Percentiles rank a stretch among this genome's conserved stretches.
phyloP scores from a whole-genome alignment of 2,329 filamentous ascomycete genomes.

The Botrytis tulipae region DNA sequence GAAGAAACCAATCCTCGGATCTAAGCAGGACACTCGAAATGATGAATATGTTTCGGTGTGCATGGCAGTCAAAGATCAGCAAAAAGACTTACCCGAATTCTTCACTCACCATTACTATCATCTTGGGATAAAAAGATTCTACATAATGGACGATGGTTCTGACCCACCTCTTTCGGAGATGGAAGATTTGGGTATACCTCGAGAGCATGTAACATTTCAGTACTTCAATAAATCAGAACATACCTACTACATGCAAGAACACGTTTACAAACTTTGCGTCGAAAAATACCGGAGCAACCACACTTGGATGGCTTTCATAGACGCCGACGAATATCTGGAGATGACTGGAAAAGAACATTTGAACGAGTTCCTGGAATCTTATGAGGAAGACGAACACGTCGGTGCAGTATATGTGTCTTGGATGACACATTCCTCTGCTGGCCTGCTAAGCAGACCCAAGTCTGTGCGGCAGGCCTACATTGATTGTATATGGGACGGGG shows the following conservation, averaged over 20 bases:
- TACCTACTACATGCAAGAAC: conserved; percentile 23
- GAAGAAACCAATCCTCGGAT: conserved; percentile 16
- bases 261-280: conserved; percentile 30
- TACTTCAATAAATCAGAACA: conserved; percentile 25
- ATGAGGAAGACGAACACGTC: conserved; percentile 30
- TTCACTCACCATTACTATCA: conserved; percentile 36
- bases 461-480: conserved; percentile 36
- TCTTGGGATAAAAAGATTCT: conserved; percentile 32
- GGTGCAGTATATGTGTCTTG: conserved; percentile 39
- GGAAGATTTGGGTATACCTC: conserved; percentile 28
- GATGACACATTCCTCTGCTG: conserved; percentile 39
- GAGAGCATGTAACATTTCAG: conserved; percentile 28
- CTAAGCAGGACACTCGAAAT: conserved; percentile 13
- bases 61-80: conserved; percentile 32
- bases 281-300: conserved; percentile 32
- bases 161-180: conserved; percentile 28
- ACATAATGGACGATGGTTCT: conserved; percentile 37
- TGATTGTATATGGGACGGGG: conserved; percentile 35
- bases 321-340: conserved; percentile 39
- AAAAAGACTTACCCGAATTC: conserved; percentile 32
- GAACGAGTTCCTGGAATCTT: conserved; percentile 33
- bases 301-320: conserved; percentile 40
- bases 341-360: conserved; percentile 32
- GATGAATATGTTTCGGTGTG: conserved; percentile 35
- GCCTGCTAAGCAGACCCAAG: conserved; percentile 33